A percentile compares a stretch with the other conserved stretches of the same genome.
Evolutionary conservation across 805 yeast species (phyloP).

Genomic region (Kodamaea sagamina): DNA sequence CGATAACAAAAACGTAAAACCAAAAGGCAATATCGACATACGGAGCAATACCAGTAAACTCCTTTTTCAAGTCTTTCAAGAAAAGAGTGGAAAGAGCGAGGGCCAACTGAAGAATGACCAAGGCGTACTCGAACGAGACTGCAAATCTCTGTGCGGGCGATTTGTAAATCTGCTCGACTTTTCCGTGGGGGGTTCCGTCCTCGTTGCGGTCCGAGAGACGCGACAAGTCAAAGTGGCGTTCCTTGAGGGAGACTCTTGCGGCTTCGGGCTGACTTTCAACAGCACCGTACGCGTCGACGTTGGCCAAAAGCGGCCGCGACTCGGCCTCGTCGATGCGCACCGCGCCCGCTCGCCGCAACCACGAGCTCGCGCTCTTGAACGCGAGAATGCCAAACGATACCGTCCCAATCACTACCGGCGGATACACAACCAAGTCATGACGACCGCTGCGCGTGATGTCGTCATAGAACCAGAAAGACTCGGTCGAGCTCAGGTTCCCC

Average conservation of each 20-base stretch:
- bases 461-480: constrained; percentile 56
- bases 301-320: constrained; percentile 36
- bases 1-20: constrained; percentile 44
- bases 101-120: constrained; percentile 47
- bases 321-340: constrained; percentile 20
- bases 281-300: constrained; percentile 36
- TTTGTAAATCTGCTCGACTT: constrained; percentile 49
- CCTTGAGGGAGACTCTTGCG: constrained; percentile 37
- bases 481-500: constrained; percentile 14
- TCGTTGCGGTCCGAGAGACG: constrained; percentile 52
- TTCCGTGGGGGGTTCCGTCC: constrained; percentile 66
- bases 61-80: constrained; percentile 29
- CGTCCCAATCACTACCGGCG: constrained; percentile 33
- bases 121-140: constrained; percentile 49
- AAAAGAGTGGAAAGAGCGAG: constrained; percentile 38
- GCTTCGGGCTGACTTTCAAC: constrained; percentile 4
- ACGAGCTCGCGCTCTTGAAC: constrained; percentile 22
- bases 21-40: constrained; percentile 40
- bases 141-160: constrained; percentile 53
- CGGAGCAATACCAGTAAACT: constrained; percentile 33
- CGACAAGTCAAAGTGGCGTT: constrained; percentile 66
- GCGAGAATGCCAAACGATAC: constrained; percentile 30
- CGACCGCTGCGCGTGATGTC: constrained; percentile 59
- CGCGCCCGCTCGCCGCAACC: constrained; percentile 2
- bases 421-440: constrained; percentile 38